Conservation (phyloP, 306 rosid species). For the Cucumis cinereus region DNA sequence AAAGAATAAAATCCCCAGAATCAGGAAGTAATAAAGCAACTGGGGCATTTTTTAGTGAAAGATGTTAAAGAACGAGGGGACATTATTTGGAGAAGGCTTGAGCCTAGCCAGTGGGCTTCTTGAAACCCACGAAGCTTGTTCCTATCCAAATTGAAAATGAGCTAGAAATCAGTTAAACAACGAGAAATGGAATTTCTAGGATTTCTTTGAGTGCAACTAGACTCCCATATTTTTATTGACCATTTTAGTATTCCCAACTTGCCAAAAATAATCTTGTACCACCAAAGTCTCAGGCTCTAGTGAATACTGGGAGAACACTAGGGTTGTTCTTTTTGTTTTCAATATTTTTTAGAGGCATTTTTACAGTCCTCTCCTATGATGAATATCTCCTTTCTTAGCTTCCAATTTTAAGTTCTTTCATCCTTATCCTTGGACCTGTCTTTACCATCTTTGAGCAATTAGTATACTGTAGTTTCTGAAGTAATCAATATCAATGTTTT, state of each 20-base stretch:
- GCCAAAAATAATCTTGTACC: background rate
- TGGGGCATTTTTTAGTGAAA: background rate
- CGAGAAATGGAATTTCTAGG: background rate
- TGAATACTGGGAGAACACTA: background rate
- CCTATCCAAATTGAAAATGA: background rate
- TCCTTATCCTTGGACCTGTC: background rate
- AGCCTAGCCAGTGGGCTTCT: background rate
- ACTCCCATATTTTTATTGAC: background rate
- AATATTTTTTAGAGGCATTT: background rate
- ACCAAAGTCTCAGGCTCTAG: background rate
- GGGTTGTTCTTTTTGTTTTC: too few species aligned
- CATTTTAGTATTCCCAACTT: background rate
- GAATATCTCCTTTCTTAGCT: background rate
- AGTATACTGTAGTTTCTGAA: background rate
- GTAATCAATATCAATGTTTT: background rate
- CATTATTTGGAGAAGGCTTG: background rate
- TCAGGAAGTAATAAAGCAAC: background rate
- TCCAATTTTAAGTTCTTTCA: background rate
- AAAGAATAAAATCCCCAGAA: background rate
- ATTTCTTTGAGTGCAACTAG: background rate
- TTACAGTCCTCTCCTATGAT: background rate
- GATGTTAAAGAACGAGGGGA: background rate
- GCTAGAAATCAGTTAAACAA: background rate
- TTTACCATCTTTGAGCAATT: background rate
- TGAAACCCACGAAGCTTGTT: background rate